phyloP scores from a whole-genome alignment of 371 early-diverging fungal species.

The Rhizomucor miehei region DNA sequence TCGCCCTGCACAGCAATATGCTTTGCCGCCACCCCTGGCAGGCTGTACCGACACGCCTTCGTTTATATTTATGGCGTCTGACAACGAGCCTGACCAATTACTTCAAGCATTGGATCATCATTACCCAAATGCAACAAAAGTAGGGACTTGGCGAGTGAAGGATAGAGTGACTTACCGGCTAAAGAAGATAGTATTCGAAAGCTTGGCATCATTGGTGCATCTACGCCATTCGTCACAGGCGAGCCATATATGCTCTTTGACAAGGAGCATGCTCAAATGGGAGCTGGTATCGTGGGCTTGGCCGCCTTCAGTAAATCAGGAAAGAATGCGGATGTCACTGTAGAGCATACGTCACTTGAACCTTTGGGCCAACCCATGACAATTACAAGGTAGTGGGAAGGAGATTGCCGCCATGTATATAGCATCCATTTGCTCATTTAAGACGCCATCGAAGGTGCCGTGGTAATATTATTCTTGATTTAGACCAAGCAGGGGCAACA shows the following conservation, averaged over 20 bases:
- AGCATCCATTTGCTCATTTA: too few species aligned
- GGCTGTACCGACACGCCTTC: slow-evolving; percentile 20
- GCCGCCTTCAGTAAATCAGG: slow-evolving; percentile 27
- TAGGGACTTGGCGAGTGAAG: neutral
- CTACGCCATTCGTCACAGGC: slow-evolving; percentile 74
- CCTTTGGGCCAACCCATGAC: slow-evolving; percentile 51
- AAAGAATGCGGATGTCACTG: neutral
- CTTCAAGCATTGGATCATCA: slow-evolving; percentile 52
- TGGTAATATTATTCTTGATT: slow-evolving; percentile 71
- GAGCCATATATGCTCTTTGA: slow-evolving; percentile 59
- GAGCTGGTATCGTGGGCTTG: slow-evolving; percentile 63
- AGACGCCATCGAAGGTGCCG: slow-evolving; percentile 57
- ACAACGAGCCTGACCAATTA: slow-evolving; percentile 65
- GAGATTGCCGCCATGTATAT: too few species aligned
- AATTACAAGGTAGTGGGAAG: slow-evolving; percentile 58
- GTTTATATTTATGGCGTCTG: slow-evolving; percentile 53
- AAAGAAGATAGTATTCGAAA: slow-evolving; percentile 1
- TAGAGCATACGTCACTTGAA: slow-evolving; percentile 45
- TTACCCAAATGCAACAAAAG: slow-evolving; percentile 48
- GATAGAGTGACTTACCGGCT: neutral
- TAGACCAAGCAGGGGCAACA: slow-evolving; percentile 66
- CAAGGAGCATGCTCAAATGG: slow-evolving; percentile 37
- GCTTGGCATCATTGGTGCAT: slow-evolving; percentile 61
- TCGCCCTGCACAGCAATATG: slow-evolving; percentile 22
- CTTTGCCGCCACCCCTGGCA: slow-evolving; percentile 24